Evolutionary conservation across 2,329 filamentous ascomycete species (phyloP), one percentile per base, ranked within the genome.

Genomic region (Pyrenochaeta sp.): DNA sequence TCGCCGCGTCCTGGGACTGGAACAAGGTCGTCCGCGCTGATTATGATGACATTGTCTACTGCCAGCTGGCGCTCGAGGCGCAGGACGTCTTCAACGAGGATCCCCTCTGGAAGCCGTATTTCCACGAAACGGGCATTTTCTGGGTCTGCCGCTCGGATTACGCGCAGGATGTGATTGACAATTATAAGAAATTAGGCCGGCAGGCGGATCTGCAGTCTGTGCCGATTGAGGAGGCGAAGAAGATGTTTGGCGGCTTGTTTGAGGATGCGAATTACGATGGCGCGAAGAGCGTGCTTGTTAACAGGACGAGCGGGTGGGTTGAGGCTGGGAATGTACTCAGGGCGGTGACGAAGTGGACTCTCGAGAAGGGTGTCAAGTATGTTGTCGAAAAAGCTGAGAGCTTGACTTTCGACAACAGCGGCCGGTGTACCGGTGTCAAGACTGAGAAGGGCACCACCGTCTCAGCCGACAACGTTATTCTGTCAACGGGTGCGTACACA

Each of bases 11-110:
- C 0, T 86, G 83, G 75, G 86, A 90, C 71, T 84, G 85, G 79
- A 89, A 87, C 73, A 89, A 88, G 68, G 84, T 87, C 19, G 78
- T 89, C 11, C 83, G 86, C 43, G 83, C 85, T 34, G 86, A 89
- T 66, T 89, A 89, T 70, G 76, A 81, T 41, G 82, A 86, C 55
- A 71, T 81, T 1, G 67, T 83, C 11, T 89, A 89, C 73, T 84
- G 81, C 66, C 68, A 78, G 35, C 75, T 89, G 14, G 86, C 81
- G 0, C 76, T 88, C 19, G 84, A 89, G 68, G 82, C 86, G 0
- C 82, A 86, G 58, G 79, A 84, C 37, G 69, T 82, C 1, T 89
- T 85, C 76, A 76, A 77, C 41, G 71, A 67, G 1, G 80, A 84
- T 39, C 79, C 82, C 1, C 72, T 85, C 2, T 83, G 81, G 72